Conservation (phyloP, 2,329 filamentous ascomycete species). For the Knufia fluminis region DNA sequence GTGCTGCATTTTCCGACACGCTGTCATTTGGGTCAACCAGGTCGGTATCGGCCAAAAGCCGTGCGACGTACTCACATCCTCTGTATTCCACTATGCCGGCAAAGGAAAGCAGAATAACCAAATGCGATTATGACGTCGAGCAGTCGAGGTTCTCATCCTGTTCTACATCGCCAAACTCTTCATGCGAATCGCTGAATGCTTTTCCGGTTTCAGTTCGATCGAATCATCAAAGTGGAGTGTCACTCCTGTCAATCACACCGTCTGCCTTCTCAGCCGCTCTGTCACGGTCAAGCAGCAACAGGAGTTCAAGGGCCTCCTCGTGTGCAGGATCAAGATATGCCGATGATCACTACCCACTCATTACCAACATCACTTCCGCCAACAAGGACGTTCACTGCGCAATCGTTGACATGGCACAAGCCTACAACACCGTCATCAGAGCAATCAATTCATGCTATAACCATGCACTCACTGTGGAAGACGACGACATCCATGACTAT, state of each 20-base stretch:
- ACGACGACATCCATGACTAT: constrained; percentile 19
- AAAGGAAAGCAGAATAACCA: too few species aligned
- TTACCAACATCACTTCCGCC: constrained; percentile 13
- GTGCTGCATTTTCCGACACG: not conserved
- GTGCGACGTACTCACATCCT: constrained; percentile 3
- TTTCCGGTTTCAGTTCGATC: not conserved
- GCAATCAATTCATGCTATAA: constrained; percentile 22
- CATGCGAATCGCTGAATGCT: constrained; percentile 4
- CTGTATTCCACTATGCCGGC: not conserved
- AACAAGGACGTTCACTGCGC: constrained; percentile 3
- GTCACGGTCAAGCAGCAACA: not conserved
- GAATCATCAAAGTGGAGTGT: not conserved
- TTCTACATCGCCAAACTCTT: constrained; percentile 6
- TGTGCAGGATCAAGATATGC: constrained; percentile 12
- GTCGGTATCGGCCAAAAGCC: not conserved
- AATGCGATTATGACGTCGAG: not conserved
- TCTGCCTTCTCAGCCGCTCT: not conserved
- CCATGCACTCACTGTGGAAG: constrained; percentile 15
- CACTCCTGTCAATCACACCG: not conserved
- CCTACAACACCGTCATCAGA: constrained; percentile 22
- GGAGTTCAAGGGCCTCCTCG: constrained; percentile 2
- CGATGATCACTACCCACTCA: constrained; percentile 22
- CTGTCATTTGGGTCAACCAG: not conserved
- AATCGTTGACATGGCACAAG: constrained; percentile 18
- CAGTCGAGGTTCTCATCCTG: constrained; percentile 8